Percentiles rank a stretch among this genome's conserved stretches.
Conservation (phyloP, 306 rosid species). For the Erythrophleum fordii region DNA sequence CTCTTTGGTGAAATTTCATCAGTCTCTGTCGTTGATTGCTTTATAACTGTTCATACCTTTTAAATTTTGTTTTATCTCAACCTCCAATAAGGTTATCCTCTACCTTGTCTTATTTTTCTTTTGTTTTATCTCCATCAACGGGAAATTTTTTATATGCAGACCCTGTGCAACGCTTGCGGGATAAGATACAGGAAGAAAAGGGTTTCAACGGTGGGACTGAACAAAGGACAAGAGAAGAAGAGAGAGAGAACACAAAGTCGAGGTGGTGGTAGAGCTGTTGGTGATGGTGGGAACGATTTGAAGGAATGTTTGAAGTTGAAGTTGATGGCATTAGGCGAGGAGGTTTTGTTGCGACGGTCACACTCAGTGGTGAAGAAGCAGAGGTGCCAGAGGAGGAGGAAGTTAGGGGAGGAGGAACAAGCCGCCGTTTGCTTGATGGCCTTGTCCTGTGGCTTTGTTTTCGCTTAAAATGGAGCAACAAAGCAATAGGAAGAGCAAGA, state of each 20-base stretch:
- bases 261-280: not conserved
- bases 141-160: constrained; percentile 44
- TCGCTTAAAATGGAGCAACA: constrained; percentile 34
- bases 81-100: not conserved
- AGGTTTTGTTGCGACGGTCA: constrained; percentile 46
- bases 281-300: constrained; percentile 24
- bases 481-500: not conserved
- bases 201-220: constrained; percentile 43
- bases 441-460: constrained; percentile 60
- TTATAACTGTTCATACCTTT: not conserved
- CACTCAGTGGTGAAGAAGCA: constrained; percentile 46
- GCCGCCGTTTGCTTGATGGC: constrained; percentile 82
- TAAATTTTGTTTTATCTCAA: not conserved
- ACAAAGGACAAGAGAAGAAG: constrained; percentile 46
- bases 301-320: constrained; percentile 41
- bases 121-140: not conserved
- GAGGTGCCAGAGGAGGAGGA: constrained; percentile 45
- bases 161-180: constrained; percentile 93
- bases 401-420: constrained; percentile 72
- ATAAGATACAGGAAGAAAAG: constrained; percentile 71
- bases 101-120: not conserved
- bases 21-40: too few species aligned
- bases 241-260: constrained; percentile 36
- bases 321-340: constrained; percentile 50
- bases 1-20: too few species aligned